Percentiles rank a stretch among this genome's conserved stretches.
These are phyloP conservation scores for Selaginella moellendorffii DNA, from an alignment of 75 land plant genomes.

Conservation along the genomic window DNA sequence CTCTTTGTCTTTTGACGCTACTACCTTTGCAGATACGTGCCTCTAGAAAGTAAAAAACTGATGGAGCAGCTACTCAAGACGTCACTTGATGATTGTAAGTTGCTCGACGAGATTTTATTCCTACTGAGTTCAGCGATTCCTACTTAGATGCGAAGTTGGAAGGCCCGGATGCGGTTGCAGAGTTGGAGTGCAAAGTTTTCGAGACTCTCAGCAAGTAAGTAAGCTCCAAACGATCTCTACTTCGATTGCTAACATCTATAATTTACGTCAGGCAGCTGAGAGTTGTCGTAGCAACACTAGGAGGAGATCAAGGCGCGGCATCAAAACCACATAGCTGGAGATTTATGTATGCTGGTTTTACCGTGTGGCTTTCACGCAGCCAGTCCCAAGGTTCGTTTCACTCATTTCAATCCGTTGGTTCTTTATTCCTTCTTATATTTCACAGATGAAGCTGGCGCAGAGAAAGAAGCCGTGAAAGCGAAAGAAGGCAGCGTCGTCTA, in stretches of 20 bases:
- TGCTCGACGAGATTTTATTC: neutral
- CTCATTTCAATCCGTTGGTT: neutral
- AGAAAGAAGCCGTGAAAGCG: slow-evolving; percentile 50
- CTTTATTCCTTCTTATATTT: neutral
- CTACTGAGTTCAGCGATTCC: slow-evolving; percentile 3
- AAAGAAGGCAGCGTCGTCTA: slow-evolving; percentile 36
- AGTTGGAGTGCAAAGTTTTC: slow-evolving; percentile 52
- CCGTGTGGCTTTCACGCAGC: slow-evolving; percentile 64
- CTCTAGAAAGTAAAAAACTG: slow-evolving; percentile 48
- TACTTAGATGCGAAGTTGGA: slow-evolving; percentile 55
- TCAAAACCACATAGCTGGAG: slow-evolving; percentile 49
- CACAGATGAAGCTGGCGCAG: slow-evolving; percentile 52
- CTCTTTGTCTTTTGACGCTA: slow-evolving; percentile 6
- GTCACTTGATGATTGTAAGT: slow-evolving; percentile 56
- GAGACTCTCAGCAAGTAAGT: slow-evolving; percentile 66
- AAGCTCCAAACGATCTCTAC: neutral
- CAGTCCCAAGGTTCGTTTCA: slow-evolving; percentile 40
- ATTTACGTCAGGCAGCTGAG: slow-evolving; percentile 49
- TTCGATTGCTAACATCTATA: neutral
- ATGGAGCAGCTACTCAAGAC: slow-evolving; percentile 44
- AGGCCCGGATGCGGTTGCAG: slow-evolving; percentile 59
- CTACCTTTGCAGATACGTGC: slow-evolving; percentile 50
- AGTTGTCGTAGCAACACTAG: slow-evolving; percentile 66
- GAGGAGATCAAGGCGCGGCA: slow-evolving; percentile 69
- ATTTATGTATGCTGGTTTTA: slow-evolving; percentile 70